Conservation (phyloP, 2,329 filamentous ascomycete genomes). For the Diaporthe citri region DNA sequence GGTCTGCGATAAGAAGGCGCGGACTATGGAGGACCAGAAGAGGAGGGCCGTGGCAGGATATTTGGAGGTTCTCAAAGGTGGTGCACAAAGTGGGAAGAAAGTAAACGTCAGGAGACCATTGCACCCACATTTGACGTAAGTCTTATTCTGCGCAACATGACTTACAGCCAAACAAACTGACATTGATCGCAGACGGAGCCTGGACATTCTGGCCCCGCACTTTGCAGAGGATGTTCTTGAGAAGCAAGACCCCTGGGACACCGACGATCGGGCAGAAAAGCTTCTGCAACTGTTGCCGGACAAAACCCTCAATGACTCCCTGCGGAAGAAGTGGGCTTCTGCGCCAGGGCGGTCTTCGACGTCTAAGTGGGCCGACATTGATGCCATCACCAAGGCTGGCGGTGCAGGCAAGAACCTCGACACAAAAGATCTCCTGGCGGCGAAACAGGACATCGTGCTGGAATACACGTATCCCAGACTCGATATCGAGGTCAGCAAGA, state of each 20-base stretch:
- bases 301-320: constrained; percentile 78
- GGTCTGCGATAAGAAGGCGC: constrained; percentile 92
- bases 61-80: constrained; percentile 89
- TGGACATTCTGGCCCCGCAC: constrained; percentile 85
- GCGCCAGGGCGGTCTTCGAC: constrained; percentile 81
- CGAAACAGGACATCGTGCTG: constrained; percentile 94
- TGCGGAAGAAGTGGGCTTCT: constrained; percentile 92
- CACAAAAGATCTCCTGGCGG: constrained; percentile 79
- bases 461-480: constrained; percentile 98
- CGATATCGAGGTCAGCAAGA: constrained; percentile 97
- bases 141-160: constrained; percentile 33
- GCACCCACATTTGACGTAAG: constrained; percentile 86
- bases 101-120: constrained; percentile 87
- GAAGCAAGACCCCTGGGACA: constrained; percentile 87
- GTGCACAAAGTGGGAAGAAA: constrained; percentile 86
- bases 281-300: constrained; percentile 90
- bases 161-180: neutral
- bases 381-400: constrained; percentile 83
- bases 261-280: constrained; percentile 77
- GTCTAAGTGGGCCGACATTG: constrained; percentile 95
- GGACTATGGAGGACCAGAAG: constrained; percentile 87
- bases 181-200: constrained; percentile 73
- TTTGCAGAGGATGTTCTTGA: constrained; percentile 87
- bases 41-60: constrained; percentile 89
- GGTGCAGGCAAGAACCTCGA: constrained; percentile 78